Evolutionary conservation across 176 grass and related monocot species (phyloP).

Genomic region (Carex parvula): DNA sequence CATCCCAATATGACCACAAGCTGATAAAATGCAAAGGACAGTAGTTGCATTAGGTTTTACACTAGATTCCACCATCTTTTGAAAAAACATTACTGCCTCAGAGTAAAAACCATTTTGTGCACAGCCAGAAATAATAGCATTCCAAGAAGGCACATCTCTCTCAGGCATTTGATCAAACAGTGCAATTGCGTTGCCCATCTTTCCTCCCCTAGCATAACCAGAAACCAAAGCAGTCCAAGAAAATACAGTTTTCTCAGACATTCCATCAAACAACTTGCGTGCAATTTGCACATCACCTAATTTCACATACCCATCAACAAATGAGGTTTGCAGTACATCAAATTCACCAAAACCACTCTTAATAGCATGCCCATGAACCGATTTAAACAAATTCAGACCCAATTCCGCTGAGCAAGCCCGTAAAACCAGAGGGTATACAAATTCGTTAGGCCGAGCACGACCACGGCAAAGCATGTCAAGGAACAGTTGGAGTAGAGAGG

Average conservation of each 20-base stretch:
- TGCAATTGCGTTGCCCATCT: conserved; percentile 40
- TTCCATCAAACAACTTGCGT: conserved; percentile 61
- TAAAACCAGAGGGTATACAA: conserved; percentile 68
- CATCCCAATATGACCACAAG: conserved; percentile 69
- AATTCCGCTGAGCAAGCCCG: conserved; percentile 40
- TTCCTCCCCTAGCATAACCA: conserved; percentile 48
- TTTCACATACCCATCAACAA: conserved; percentile 65
- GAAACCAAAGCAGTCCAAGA: conserved; percentile 69
- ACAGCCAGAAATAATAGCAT: conserved; percentile 61
- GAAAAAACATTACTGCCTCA: conserved; percentile 45
- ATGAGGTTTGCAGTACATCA: conserved; percentile 39
- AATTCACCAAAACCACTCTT: conserved; percentile 51
- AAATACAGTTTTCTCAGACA: conserved; percentile 60
- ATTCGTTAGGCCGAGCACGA: conserved; percentile 55
- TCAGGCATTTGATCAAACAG: conserved; percentile 62
- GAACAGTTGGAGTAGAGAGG: conserved; percentile 46
- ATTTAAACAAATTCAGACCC: conserved; percentile 28
- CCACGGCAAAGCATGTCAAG: conserved; percentile 51
- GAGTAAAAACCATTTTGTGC: conserved; percentile 55
- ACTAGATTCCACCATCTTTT: conserved; percentile 48
- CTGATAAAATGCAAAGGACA: conserved; percentile 51
- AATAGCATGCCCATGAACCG: conserved; percentile 48
- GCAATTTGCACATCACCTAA: conserved; percentile 52
- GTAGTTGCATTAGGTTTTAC: conserved; percentile 54
- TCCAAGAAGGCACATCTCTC: conserved; percentile 70